These are phyloP conservation scores for Durusdinium trenchii DNA, from an alignment of 73 alveolate species.

Conservation along the genomic window DNA sequence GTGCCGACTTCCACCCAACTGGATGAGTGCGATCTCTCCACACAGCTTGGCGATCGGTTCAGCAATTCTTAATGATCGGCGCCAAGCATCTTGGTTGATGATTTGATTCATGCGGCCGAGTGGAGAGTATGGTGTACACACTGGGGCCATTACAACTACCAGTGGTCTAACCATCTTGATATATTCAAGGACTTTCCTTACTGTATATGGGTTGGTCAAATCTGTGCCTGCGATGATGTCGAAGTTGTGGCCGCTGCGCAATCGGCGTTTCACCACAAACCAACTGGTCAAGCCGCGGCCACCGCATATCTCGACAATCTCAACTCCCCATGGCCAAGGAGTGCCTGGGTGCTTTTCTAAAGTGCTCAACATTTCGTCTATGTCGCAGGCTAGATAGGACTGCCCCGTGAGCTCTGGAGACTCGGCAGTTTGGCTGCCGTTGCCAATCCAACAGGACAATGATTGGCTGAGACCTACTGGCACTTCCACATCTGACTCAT, in stretches of 20 bases:
- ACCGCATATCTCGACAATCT: not conserved
- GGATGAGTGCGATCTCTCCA: not conserved
- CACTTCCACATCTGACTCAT: not conserved
- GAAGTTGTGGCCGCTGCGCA: not conserved
- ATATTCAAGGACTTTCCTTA: not conserved
- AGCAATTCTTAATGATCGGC: not conserved
- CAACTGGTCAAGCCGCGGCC: not conserved
- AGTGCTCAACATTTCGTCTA: not conserved
- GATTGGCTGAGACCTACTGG: not conserved
- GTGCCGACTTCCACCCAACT: not conserved
- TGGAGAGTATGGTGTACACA: not conserved
- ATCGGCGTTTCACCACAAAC: not conserved
- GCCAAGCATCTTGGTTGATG: not conserved
- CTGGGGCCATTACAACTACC: not conserved
- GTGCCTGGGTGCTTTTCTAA: not conserved
- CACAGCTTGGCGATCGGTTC: not conserved
- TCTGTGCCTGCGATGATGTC: conserved; percentile 12
- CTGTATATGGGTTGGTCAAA: not conserved
- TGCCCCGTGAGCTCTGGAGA: not conserved
- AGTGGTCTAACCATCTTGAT: not conserved
- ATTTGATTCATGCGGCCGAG: not conserved
- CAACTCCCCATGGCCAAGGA: not conserved
- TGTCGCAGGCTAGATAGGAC: not conserved
- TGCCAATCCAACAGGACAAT: not conserved
- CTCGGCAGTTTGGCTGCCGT: not conserved